Percentiles rank a stretch among this genome's conserved stretches.
Evolutionary conservation across 2,329 filamentous ascomycete genomes (phyloP).

Genomic region (Rutstroemia sydowiana): DNA sequence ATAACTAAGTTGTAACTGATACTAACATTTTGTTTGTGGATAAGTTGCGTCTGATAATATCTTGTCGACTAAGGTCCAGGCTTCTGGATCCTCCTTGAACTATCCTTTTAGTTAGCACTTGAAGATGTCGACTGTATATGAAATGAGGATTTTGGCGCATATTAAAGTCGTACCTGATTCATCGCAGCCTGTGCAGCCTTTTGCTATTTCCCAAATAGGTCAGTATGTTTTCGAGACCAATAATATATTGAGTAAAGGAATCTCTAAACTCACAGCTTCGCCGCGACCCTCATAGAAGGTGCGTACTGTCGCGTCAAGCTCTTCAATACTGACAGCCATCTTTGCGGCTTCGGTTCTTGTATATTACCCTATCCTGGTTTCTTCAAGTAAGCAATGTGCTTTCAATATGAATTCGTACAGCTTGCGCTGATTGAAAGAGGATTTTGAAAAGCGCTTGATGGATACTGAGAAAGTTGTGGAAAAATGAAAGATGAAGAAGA

Average conservation of each 20-base stretch:
- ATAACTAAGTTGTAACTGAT: neutral
- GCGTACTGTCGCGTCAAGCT: conserved; percentile 94
- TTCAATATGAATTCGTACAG: conserved; percentile 17
- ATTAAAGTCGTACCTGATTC: conserved; percentile 64
- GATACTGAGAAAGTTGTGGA: conserved; percentile 18
- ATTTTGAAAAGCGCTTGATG: conserved; percentile 13
- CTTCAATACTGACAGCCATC: conserved; percentile 72
- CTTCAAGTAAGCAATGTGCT: conserved; percentile 17
- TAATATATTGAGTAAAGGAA: conserved; percentile 1
- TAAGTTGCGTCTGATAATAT: conserved; percentile 91
- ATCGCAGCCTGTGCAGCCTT: conserved; percentile 88
- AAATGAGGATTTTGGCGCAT: conserved; percentile 16
- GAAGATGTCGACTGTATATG: neutral
- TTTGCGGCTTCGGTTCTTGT: conserved; percentile 30
- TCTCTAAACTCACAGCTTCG: conserved; percentile 61
- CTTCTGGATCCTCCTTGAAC: conserved; percentile 99
- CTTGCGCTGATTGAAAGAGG: conserved; percentile 21
- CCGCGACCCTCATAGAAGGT: conserved; percentile 97
- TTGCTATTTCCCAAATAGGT: conserved; percentile 58
- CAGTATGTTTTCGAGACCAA: conserved; percentile 28
- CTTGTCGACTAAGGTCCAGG: conserved; percentile 95
- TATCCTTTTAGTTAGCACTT: conserved; percentile 35
- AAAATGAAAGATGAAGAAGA: conserved; percentile 12
- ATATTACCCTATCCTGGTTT: conserved; percentile 19
- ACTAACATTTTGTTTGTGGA: conserved; percentile 90